Percentiles rank a stretch among this genome's conserved stretches.
Conservation (phyloP, 2,329 filamentous ascomycete genomes). For the Malbranchea cinnamomea region DNA sequence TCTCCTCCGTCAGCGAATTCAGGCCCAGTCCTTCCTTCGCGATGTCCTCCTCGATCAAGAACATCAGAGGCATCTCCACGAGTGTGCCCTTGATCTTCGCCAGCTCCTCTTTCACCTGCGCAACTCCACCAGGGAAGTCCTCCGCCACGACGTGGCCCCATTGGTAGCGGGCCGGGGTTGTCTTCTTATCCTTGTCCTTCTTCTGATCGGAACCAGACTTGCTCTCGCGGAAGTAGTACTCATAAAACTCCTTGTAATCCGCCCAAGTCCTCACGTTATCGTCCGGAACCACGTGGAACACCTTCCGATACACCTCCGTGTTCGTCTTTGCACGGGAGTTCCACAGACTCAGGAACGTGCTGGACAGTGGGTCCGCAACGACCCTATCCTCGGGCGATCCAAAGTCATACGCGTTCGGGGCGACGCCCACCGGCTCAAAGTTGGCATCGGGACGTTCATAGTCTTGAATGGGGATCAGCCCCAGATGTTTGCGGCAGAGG, state of each 20-base stretch:
- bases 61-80: slow-evolving; percentile 83
- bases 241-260: slow-evolving; percentile 49
- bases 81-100: slow-evolving; percentile 52
- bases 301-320: slow-evolving; percentile 44
- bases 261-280: slow-evolving; percentile 45
- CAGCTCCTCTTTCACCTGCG: slow-evolving; percentile 58
- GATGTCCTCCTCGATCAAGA: slow-evolving; percentile 73
- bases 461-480: slow-evolving; percentile 59
- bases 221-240: slow-evolving; percentile 45
- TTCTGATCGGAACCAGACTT: slow-evolving; percentile 18
- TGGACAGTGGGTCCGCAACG: slow-evolving; percentile 44
- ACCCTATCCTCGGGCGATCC: slow-evolving; percentile 31
- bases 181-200: slow-evolving; percentile 30
- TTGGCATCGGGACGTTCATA: slow-evolving; percentile 45
- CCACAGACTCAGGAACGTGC: slow-evolving; percentile 42
- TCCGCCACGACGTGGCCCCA: slow-evolving; percentile 80
- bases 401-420: slow-evolving; percentile 43
- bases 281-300: slow-evolving; percentile 48
- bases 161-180: slow-evolving; percentile 45
- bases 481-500: slow-evolving; percentile 82
- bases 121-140: slow-evolving; percentile 57
- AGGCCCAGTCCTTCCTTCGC: slow-evolving; percentile 64
- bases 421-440: slow-evolving; percentile 41
- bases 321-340: slow-evolving; percentile 44
- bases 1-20: slow-evolving; percentile 55